phyloP scores from a whole-genome alignment of 163 green algal species.

The Chloroidium sp. region DNA sequence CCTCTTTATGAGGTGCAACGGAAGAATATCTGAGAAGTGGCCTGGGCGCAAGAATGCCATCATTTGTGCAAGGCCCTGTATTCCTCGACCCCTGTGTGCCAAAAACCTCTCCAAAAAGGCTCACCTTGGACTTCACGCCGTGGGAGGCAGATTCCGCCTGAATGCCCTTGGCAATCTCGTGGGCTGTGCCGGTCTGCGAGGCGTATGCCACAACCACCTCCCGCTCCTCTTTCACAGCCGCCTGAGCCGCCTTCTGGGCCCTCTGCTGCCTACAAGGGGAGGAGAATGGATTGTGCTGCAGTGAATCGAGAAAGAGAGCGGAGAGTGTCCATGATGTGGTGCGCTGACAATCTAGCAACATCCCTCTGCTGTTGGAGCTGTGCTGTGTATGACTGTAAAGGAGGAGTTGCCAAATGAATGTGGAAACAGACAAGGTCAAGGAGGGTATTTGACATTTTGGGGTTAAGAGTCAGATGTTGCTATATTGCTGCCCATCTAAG shows the following conservation, averaged over 20 bases:
- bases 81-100: too few relatives aligned
- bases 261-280: neutral
- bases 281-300: neutral
- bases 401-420: too few relatives aligned
- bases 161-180: constrained; percentile 86
- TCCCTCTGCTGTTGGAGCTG: neutral
- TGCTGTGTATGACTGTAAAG: neutral
- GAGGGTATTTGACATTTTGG: too few relatives aligned
- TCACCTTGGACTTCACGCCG: constrained; percentile 48
- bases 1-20: too few relatives aligned
- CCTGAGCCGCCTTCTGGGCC: constrained; percentile 1
- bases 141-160: constrained; percentile 58
- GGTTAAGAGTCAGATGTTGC: too few relatives aligned
- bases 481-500: too few relatives aligned
- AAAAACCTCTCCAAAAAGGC: neutral
- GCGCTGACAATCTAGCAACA: neutral
- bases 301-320: too few relatives aligned
- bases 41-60: too few relatives aligned
- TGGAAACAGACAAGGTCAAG: too few relatives aligned
- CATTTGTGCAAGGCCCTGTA: too few relatives aligned
- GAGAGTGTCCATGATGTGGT: neutral
- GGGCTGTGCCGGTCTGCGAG: constrained; percentile 84
- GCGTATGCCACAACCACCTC: constrained; percentile 65
- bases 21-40: too few relatives aligned
- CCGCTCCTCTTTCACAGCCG: neutral